These are phyloP conservation scores for Pisolithus orientalis DNA, from an alignment of 768 basidiomycete genomes.

Conservation along the genomic window DNA sequence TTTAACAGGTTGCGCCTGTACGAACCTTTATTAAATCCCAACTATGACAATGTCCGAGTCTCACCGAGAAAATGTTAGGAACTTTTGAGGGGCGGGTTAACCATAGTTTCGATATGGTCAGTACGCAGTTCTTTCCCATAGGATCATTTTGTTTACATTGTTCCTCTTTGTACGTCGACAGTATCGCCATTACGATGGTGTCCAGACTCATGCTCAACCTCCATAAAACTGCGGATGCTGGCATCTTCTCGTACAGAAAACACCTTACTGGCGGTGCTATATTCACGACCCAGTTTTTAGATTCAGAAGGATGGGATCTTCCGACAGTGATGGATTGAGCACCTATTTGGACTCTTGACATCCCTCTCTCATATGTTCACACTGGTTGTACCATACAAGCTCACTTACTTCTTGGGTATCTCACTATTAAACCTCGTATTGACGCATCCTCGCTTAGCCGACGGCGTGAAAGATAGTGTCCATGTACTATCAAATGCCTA, in stretches of 20 bases:
- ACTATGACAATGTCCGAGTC: neutral
- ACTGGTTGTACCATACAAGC: neutral
- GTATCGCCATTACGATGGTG: slow-evolving; percentile 47
- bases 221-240: slow-evolving; percentile 31
- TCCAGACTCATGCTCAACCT: slow-evolving; percentile 54
- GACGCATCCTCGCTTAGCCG: no score
- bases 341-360: no score
- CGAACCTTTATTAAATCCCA: neutral
- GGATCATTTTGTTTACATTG: neutral
- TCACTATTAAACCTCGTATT: no score
- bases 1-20: slow-evolving; percentile 3
- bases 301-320: no score
- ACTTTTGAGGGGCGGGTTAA: slow-evolving; percentile 39
- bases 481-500: no score
- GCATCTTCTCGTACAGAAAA: neutral
- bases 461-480: no score
- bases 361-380: neutral
- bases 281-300: neutral
- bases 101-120: slow-evolving; percentile 45
- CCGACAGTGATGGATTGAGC: neutral
- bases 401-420: neutral
- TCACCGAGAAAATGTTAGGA: slow-evolving; percentile 24
- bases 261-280: neutral
- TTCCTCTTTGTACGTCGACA: slow-evolving; percentile 11
- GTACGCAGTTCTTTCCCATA: slow-evolving; percentile 6